phyloP scores from a whole-genome alignment of 2,329 filamentous ascomycete species.

The Aureobasidium pullulans region DNA sequence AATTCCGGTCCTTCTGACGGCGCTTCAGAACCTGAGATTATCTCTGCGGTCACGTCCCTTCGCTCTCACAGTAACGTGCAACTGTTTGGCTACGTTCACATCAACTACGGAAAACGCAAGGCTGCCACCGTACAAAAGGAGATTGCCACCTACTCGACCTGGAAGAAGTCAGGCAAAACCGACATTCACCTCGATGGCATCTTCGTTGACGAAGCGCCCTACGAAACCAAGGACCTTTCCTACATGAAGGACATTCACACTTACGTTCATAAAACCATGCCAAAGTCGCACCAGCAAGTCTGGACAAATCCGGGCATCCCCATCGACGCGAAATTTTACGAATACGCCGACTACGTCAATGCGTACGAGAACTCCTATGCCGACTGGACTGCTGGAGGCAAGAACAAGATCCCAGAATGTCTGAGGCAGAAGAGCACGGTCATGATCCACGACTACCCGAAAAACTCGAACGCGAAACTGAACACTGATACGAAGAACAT shows the following conservation, averaged over 20 bases:
- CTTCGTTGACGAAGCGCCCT: constrained; percentile 23
- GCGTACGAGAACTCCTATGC: constrained; percentile 3
- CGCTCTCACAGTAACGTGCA: constrained; percentile 22
- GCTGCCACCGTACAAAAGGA: constrained; percentile 18
- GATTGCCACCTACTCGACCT: constrained; percentile 21
- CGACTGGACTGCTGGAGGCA: constrained; percentile 1
- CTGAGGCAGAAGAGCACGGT: constrained; percentile 4
- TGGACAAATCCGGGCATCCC: constrained; percentile 16
- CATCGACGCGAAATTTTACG: constrained; percentile 9
- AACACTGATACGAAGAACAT: background rate
- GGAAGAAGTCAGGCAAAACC: constrained; percentile 18
- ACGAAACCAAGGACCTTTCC: constrained; percentile 12
- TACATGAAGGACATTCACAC: constrained; percentile 14
- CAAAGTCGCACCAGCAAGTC: constrained; percentile 8
- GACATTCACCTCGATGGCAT: constrained; percentile 22
- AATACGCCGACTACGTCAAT: constrained; percentile 6
- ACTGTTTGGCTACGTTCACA: constrained; percentile 23
- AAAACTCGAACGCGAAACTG: background rate
- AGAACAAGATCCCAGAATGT: background rate
- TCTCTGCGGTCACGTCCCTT: constrained; percentile 21
- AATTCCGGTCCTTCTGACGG: constrained; percentile 20
- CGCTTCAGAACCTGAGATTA: constrained; percentile 19
- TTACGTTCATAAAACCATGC: constrained; percentile 2
- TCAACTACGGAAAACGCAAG: constrained; percentile 21
- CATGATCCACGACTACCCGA: background rate